These are phyloP conservation scores for Penicillium cataractarum DNA, from an alignment of 495 filamentous ascomycete genomes.

Conservation along the genomic window DNA sequence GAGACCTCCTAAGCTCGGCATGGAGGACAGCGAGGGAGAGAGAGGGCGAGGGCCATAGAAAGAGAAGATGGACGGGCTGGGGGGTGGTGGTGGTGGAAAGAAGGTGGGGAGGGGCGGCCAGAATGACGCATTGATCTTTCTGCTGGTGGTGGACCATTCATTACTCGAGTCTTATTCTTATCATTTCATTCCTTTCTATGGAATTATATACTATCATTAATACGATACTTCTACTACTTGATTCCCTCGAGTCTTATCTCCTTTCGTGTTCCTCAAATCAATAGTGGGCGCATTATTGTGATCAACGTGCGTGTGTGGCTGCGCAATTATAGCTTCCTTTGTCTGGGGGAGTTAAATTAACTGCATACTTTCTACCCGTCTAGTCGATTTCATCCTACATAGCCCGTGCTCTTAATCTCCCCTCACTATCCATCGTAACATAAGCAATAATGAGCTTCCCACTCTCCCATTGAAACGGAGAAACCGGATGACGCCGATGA, in stretches of 20 bases:
- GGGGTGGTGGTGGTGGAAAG: constrained; percentile 13
- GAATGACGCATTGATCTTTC: constrained; percentile 41
- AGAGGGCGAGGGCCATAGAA: constrained; percentile 14
- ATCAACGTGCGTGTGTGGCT: constrained; percentile 1
- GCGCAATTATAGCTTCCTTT: neutral
- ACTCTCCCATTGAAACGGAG: neutral
- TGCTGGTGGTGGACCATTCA: neutral
- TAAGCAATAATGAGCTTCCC: neutral
- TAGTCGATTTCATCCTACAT: neutral
- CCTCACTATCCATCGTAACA: neutral
- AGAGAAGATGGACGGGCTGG: constrained; percentile 17
- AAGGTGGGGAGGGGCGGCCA: constrained; percentile 32
- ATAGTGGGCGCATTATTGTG: too few relatives aligned
- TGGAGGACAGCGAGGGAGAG: constrained; percentile 33
- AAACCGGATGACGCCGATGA: constrained; percentile 33
- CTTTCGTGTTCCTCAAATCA: too few relatives aligned
- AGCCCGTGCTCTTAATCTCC: neutral
- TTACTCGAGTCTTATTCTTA: too few relatives aligned
- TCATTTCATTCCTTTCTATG: too few relatives aligned
- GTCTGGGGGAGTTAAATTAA: neutral
- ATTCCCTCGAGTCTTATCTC: too few relatives aligned
- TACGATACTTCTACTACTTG: too few relatives aligned
- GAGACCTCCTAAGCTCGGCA: constrained; percentile 65
- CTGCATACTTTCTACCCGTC: neutral
- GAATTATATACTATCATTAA: too few relatives aligned